These are phyloP conservation scores for Musa acuminata DNA, from an alignment of 176 grass and related monocot species.

Conservation along the genomic window DNA sequence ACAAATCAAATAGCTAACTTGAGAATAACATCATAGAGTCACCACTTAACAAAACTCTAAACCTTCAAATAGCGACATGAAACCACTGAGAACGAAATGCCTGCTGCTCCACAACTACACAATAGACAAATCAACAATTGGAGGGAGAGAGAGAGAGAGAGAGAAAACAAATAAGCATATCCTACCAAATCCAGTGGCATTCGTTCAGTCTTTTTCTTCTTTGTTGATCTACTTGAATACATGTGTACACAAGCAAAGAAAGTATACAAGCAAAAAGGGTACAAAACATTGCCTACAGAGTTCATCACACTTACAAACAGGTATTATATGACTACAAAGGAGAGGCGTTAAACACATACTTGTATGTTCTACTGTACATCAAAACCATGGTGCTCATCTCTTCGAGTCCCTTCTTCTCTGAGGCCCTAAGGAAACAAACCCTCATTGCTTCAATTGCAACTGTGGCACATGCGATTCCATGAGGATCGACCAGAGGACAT, in stretches of 20 bases:
- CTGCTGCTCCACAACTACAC: not conserved
- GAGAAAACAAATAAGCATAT: not conserved
- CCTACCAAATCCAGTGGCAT: too few species aligned
- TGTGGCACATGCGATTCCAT: slow-evolving; percentile 61
- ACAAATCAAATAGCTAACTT: too few species aligned
- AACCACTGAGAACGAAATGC: not conserved
- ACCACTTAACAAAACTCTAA: too few species aligned
- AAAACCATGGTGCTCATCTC: not conserved
- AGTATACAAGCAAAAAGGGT: not conserved
- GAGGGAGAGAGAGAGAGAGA: not conserved
- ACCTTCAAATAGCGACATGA: not conserved
- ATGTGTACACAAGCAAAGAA: not conserved
- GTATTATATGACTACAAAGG: not conserved
- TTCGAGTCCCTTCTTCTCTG: not conserved
- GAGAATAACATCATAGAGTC: too few species aligned
- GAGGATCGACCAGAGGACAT: slow-evolving; percentile 92
- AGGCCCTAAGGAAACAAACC: slow-evolving; percentile 17
- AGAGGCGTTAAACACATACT: not conserved
- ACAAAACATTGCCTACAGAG: not conserved
- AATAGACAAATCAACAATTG: not conserved
- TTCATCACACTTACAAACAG: not conserved
- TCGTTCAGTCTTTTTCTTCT: too few species aligned
- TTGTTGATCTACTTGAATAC: too few species aligned
- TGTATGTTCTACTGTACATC: not conserved
- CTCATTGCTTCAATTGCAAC: slow-evolving; percentile 61